Evolutionary conservation across 2,329 filamentous ascomycete genomes (phyloP).

Genomic region (Penicillium sp.): DNA sequence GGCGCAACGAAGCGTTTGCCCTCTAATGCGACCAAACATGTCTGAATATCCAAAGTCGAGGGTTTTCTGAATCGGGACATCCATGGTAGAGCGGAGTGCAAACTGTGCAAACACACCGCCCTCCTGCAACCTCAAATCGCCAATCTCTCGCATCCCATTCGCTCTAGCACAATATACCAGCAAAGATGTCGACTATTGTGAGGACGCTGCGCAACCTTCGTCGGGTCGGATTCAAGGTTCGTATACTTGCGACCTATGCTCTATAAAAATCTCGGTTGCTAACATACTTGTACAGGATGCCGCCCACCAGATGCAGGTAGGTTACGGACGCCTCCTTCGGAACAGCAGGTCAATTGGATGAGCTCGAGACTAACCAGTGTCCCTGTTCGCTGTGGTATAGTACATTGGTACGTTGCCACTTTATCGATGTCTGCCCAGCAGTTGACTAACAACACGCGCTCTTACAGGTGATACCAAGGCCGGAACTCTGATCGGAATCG

Average conservation of each 20-base stretch:
- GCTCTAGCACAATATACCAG: slow-evolving; percentile 19
- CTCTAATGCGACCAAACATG: slow-evolving; percentile 43
- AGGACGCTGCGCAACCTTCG: slow-evolving; percentile 85
- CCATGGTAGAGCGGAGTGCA: slow-evolving; percentile 21
- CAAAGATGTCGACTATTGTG: slow-evolving; percentile 82
- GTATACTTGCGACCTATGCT: neutral
- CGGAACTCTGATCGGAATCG: slow-evolving; percentile 77
- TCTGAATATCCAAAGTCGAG: slow-evolving; percentile 7
- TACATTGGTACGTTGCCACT: slow-evolving; percentile 40
- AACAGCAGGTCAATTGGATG: slow-evolving; percentile 7
- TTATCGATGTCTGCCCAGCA: neutral
- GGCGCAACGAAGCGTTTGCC: slow-evolving; percentile 36
- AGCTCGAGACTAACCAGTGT: slow-evolving; percentile 22
- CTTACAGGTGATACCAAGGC: slow-evolving; percentile 88
- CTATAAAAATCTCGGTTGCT: slow-evolving; percentile 30
- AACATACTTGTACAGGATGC: slow-evolving; percentile 64
- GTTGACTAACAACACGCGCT: slow-evolving; percentile 24
- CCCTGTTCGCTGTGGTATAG: slow-evolving; percentile 25
- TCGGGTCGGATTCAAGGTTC: slow-evolving; percentile 82
- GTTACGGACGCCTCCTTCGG: slow-evolving; percentile 15
- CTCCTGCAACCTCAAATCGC: slow-evolving; percentile 25
- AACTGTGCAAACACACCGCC: slow-evolving; percentile 36
- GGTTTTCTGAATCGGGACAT: slow-evolving; percentile 24
- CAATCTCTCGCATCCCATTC: slow-evolving; percentile 17
- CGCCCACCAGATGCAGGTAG: slow-evolving; percentile 87